Evolutionary conservation across 345 rosid species (phyloP), one percentile per base, ranked within the genome.

Genomic region (Boechera retrofracta): DNA sequence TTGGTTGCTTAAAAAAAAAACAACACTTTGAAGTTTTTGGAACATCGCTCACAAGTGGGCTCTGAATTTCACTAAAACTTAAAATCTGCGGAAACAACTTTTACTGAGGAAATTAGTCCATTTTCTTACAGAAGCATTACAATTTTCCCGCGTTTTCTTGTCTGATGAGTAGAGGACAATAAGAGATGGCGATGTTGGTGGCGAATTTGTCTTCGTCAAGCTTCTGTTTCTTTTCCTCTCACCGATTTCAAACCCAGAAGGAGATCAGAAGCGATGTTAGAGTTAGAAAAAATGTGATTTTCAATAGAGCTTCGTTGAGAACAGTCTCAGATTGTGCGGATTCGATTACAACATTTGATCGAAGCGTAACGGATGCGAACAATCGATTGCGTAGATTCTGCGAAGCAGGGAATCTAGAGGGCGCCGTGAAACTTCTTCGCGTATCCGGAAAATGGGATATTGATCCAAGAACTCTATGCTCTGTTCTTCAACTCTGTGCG

Each of bases 401-500:
- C 31, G 79, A 87, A 74, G 38, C 76, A 67, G 83, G 92, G n/a
- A 64, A 82, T 59, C 86, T 86, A 48, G 45, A 32, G 33, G 75
- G 42, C 32, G 88, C 85, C 54, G 79, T 85, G 77, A 80, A 84
- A 39, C 80, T 85, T 73, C 86, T 89, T 59, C 58, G 55, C 58
- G 63, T 35, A 66, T 79, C 85, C 48, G 47, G 64, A 48, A 83
- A 79, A 33, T 32, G 52, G 36, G 53, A 84, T 65, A 74, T 91
- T 49, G 82, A 80, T 16, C 69, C 82, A 2, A 81, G 78, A 54
- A 87, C 89, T 6, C 69, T 85, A 39, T 85, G 87, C 73, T 78
- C 84, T 42, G 21, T 87, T 58, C 71, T 91, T 64, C 90, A 91
- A 75, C 90, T 87, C 54, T 89, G 89, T 80, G 89, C 92, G 1